Evolutionary conservation across 2,329 filamentous ascomycete species (phyloP), one percentile per base, ranked within the genome.

Genomic region (Fusarium citri): DNA sequence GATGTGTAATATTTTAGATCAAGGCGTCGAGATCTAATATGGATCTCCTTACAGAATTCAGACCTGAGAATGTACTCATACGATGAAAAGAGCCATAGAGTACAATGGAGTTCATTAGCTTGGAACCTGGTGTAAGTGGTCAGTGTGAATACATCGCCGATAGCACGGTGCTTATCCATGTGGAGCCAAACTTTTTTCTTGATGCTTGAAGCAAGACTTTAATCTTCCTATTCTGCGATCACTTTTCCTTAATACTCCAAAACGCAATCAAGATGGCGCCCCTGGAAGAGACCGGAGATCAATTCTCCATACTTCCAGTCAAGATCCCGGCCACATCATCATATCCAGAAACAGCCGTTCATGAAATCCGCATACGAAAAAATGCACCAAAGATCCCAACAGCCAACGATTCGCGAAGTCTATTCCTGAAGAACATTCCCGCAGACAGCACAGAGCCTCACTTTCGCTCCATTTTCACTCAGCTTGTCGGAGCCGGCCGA

Each of bases 351-450:
- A 80, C 86, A 45, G 86, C 89, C 61, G 88, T 88, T 51, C 96
- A 98, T 82, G 93, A 94, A 80, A 84, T 98, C 75, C 97, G 97
- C 82, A 82, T 98, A 58, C 93, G 93, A 71, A 89, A 89, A 58
- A 94, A 98, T 80, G 86, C 90, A 47, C 94, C 95, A 65, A 93
- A 92, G 81, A 86, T 92, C 42, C 89, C 92, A 16, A 92, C 91
- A 10, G 84, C 87, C 57, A 87, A 92, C 79, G 92, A 95, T 73
- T 83, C 88, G 18, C 90, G 94, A 73, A 94, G 92, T 66, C 86
- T 99, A 20, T 99, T 97, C 80, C 78, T 97, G n/a, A 92, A 94
- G 69, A 98, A 99, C 76, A 83, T 97, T 1, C 96, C 96, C 9
- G 85, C 91, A 68, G 94, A 98, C 77, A 91, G 93, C 63, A 97